Conservation (phyloP, 2,329 filamentous ascomycete genomes). For the Kalmusia sp. region DNA sequence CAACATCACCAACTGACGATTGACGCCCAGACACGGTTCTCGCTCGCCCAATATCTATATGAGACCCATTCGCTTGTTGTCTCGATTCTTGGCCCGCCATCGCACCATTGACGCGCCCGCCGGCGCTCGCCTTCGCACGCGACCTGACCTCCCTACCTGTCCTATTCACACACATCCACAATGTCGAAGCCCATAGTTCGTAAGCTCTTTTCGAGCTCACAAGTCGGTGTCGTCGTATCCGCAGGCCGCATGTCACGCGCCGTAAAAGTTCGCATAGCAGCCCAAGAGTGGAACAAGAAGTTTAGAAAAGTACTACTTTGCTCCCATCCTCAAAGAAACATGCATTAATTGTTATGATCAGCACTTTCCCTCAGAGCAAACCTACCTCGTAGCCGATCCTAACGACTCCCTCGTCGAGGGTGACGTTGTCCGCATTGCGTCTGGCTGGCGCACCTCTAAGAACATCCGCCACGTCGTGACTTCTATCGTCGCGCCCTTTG, state of each 20-base stretch:
- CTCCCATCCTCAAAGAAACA: neutral
- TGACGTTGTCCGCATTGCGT: conserved; percentile 75
- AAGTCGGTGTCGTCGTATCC: conserved; percentile 74
- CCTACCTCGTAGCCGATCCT: conserved; percentile 80
- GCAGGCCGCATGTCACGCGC: conserved; percentile 80
- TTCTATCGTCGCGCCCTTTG: conserved; percentile 75
- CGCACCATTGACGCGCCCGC: conserved; percentile 13
- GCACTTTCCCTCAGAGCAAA: conserved; percentile 70
- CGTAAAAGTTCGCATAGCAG: conserved; percentile 77
- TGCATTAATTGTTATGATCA: conserved; percentile 37
- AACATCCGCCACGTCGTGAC: conserved; percentile 77
- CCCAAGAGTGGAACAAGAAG: conserved; percentile 73
- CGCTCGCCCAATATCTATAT: neutral
- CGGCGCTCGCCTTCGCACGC: conserved; percentile 16
- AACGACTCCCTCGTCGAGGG: conserved; percentile 74
- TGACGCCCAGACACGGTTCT: conserved; percentile 8
- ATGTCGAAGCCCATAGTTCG: conserved; percentile 38
- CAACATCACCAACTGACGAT: conserved; percentile 19
- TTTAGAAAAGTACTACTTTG: conserved; percentile 69
- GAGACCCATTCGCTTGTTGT: conserved; percentile 31
- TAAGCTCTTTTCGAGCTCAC: conserved; percentile 34
- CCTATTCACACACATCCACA: conserved; percentile 13
- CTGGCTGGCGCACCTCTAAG: conserved; percentile 70
- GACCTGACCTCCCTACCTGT: conserved; percentile 17
- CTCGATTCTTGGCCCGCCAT: neutral